phyloP scores from a whole-genome alignment of 768 basidiomycete genomes.

The Boletus rex-veris region DNA sequence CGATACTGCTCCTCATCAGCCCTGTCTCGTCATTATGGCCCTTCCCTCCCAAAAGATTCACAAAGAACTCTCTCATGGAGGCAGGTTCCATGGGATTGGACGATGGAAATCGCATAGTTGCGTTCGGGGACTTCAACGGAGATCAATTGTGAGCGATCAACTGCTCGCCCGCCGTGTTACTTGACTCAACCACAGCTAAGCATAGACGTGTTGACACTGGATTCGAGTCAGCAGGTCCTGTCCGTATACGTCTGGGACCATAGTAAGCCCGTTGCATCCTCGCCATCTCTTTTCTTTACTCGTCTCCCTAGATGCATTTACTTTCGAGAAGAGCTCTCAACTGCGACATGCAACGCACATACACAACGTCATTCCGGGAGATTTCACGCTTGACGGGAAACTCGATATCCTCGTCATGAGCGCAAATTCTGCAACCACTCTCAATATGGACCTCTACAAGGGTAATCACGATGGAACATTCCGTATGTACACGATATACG shows the following conservation, averaged over 20 bases:
- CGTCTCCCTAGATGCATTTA: constrained; percentile 50
- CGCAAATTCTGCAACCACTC: constrained; percentile 44
- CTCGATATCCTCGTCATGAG: constrained; percentile 91
- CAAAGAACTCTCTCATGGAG: constrained; percentile 72
- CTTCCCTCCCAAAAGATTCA: constrained; percentile 82
- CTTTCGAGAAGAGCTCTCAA: constrained; percentile 46
- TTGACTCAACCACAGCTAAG: constrained; percentile 37
- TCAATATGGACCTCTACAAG: constrained; percentile 70
- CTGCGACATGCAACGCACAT: constrained; percentile 57
- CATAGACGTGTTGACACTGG: constrained; percentile 76
- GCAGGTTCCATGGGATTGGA: constrained; percentile 79
- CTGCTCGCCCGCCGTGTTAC: not conserved
- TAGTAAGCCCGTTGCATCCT: constrained; percentile 40
- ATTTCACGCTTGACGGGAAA: constrained; percentile 89
- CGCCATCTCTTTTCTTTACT: constrained; percentile 2
- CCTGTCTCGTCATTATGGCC: constrained; percentile 61
- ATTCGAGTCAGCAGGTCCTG: constrained; percentile 72
- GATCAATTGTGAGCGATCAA: constrained; percentile 78
- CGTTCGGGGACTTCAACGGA: constrained; percentile 94
- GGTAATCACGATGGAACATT: constrained; percentile 63
- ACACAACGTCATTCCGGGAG: constrained; percentile 85
- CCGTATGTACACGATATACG: constrained; percentile 41
- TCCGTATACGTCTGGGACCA: constrained; percentile 81
- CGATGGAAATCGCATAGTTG: constrained; percentile 70
- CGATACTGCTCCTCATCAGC: constrained; percentile 13